phyloP scores from a whole-genome alignment of 108 stramenopile genomes.

The Nitzschia sp. region DNA sequence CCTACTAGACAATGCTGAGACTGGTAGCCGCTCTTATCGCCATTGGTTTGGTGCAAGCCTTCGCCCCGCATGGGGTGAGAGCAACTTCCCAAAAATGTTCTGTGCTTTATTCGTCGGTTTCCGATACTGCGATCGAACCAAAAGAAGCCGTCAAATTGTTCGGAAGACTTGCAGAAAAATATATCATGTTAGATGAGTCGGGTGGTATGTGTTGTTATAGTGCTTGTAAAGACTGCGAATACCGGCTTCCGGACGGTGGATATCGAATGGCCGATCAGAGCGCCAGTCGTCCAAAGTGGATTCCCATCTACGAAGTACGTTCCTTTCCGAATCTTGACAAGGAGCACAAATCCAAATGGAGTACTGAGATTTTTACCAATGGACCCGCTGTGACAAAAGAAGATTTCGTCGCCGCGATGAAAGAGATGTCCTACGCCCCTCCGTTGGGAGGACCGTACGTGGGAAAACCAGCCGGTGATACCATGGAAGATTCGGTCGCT shows the following conservation, averaged over 20 bases:
- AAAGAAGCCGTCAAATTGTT: conserved; percentile 84
- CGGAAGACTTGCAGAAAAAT: conserved; percentile 84
- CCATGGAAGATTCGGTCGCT: conserved; percentile 55
- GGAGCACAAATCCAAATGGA: conserved; percentile 80
- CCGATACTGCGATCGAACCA: conserved; percentile 43
- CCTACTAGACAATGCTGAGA: conserved; percentile 8
- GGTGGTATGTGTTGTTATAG: conserved; percentile 88
- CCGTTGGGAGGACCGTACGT: conserved; percentile 81
- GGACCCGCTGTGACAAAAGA: conserved; percentile 64
- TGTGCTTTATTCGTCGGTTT: conserved; percentile 19
- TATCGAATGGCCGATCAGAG: conserved; percentile 85
- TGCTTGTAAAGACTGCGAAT: conserved; percentile 71
- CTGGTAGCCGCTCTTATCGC: background rate
- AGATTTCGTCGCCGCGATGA: conserved; percentile 55
- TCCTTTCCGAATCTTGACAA: conserved; percentile 56
- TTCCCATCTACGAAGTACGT: conserved; percentile 71
- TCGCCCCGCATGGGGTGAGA: background rate
- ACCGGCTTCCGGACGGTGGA: conserved; percentile 76
- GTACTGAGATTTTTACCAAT: conserved; percentile 56
- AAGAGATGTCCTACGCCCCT: conserved; percentile 57
- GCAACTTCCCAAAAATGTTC: background rate
- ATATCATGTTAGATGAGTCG: conserved; percentile 77
- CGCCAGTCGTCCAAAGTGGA: conserved; percentile 81
- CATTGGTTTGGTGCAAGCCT: background rate
- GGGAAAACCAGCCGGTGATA: conserved; percentile 47